Percentiles rank a stretch among this genome's conserved stretches.
Conservation (phyloP, 2,329 filamentous ascomycete species). For the Aspergillus neotritici region DNA sequence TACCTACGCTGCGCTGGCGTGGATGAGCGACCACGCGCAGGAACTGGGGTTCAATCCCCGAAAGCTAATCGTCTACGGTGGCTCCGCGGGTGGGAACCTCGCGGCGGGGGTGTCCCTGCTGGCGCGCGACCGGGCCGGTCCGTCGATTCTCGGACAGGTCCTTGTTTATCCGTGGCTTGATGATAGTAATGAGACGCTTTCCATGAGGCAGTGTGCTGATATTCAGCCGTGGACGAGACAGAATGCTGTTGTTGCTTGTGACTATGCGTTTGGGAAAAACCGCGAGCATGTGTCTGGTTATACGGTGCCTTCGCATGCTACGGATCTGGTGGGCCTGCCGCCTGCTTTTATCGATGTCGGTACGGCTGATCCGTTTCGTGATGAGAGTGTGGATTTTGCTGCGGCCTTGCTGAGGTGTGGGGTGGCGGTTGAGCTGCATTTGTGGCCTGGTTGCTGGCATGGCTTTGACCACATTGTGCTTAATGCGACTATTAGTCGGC, state of each 20-base stretch:
- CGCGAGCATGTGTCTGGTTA: conserved; percentile 5
- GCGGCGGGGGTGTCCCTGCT: conserved; percentile 19
- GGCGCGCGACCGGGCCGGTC: conserved; percentile 13
- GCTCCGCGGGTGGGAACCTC: conserved; percentile 55
- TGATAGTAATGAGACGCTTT: conserved; percentile 7
- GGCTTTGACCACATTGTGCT: conserved; percentile 12
- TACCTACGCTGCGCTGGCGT: conserved; percentile 58
- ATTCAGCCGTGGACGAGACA: conserved; percentile 2
- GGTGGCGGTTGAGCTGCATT: conserved; percentile 7
- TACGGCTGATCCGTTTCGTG: conserved; percentile 10
- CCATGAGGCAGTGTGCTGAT: conserved; percentile 9
- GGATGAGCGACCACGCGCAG: conserved; percentile 52
- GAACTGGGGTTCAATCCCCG: conserved; percentile 55
- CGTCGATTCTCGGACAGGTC: conserved; percentile 13
- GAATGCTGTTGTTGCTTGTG: background rate
- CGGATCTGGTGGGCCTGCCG: conserved; percentile 2
- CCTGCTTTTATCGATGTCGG: conserved; percentile 11
- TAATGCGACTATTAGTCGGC: conserved; percentile 3
- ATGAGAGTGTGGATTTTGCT: conserved; percentile 10
- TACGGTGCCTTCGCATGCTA: conserved; percentile 5
- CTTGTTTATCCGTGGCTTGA: conserved; percentile 16
- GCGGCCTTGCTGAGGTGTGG: conserved; percentile 5
- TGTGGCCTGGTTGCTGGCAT: conserved; percentile 15
- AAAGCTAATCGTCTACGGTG: conserved; percentile 56
- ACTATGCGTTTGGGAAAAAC: conserved; percentile 19